Percentiles rank a stretch among this genome's conserved stretches.
Evolutionary conservation across 768 basidiomycete genomes (phyloP).

Genomic region (Sarcomyxa edulis): DNA sequence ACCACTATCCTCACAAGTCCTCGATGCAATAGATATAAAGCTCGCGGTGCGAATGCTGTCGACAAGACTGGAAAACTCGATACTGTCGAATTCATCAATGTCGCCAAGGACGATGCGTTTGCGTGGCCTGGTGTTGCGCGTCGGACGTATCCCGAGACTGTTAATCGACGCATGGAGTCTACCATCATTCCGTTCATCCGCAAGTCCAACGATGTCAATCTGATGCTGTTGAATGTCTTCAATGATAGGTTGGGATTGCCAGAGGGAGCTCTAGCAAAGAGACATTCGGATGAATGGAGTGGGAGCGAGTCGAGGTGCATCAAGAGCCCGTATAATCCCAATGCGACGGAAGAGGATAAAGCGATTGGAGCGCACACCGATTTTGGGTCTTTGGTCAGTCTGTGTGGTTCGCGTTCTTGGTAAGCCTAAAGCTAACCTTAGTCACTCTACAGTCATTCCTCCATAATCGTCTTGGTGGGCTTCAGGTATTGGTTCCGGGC

Average conservation of each 20-base stretch:
- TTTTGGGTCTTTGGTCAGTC: conserved; percentile 60
- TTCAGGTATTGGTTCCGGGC: conserved; percentile 64
- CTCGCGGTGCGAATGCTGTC: conserved; percentile 54
- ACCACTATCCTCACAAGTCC: neutral
- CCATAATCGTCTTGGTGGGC: conserved; percentile 64
- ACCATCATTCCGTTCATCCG: conserved; percentile 51
- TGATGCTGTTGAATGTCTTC: conserved; percentile 48
- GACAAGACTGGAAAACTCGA: conserved; percentile 55
- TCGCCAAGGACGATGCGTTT: conserved; percentile 65
- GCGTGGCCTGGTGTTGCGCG: conserved; percentile 49
- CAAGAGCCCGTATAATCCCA: conserved; percentile 36
- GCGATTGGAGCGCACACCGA: conserved; percentile 66
- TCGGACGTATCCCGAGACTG: conserved; percentile 52
- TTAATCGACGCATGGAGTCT: conserved; percentile 43
- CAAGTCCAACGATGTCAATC: conserved; percentile 53
- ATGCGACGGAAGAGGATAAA: conserved; percentile 28
- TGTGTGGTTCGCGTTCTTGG: conserved; percentile 23
- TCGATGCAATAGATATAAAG: conserved; percentile 46
- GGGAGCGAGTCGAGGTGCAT: conserved; percentile 56
- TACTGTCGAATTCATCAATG: conserved; percentile 58
- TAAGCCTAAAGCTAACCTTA: conserved; percentile 26
- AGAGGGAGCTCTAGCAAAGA: conserved; percentile 33
- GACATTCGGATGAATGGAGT: conserved; percentile 45
- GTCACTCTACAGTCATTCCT: conserved; percentile 49
- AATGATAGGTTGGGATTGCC: conserved; percentile 53